phyloP scores from a whole-genome alignment of 306 rosid species.

The Castanea mollissima region DNA sequence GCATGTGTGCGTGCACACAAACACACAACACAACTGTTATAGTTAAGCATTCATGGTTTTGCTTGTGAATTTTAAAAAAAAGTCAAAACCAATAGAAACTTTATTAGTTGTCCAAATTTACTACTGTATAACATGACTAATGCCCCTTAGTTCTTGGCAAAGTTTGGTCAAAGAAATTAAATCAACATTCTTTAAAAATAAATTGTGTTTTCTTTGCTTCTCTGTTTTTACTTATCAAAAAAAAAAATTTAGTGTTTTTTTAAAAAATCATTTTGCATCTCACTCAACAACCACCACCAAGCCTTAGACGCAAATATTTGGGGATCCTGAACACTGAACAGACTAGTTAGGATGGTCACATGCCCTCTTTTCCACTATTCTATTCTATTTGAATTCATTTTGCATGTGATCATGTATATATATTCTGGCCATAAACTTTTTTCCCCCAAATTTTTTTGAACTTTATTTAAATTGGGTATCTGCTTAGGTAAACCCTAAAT shows the following conservation, averaged over 20 bases:
- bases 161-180: not conserved
- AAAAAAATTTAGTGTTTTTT: not conserved
- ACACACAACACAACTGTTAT: not conserved
- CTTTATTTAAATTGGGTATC: not conserved
- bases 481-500: not conserved
- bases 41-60: not conserved
- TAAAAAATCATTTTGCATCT: not conserved
- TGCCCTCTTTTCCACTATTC: too few species aligned
- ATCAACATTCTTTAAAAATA: not conserved
- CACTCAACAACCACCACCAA: not conserved
- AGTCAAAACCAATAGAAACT: too few species aligned
- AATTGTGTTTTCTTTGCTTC: not conserved
- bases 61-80: not conserved
- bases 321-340: too few species aligned
- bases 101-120: too few species aligned
- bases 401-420: not conserved
- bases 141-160: too few species aligned
- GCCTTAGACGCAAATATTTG: too few species aligned
- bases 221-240: too few species aligned
- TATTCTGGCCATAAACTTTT: not conserved
- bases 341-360: too few species aligned
- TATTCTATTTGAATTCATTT: not conserved
- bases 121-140: too few species aligned
- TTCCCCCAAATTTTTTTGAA: not conserved
- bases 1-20: not conserved